Evolutionary conservation across 1,284 basidiomycete genomes (phyloP), one percentile per base, ranked within the genome.

Genomic region (Fistulina hepatica): DNA sequence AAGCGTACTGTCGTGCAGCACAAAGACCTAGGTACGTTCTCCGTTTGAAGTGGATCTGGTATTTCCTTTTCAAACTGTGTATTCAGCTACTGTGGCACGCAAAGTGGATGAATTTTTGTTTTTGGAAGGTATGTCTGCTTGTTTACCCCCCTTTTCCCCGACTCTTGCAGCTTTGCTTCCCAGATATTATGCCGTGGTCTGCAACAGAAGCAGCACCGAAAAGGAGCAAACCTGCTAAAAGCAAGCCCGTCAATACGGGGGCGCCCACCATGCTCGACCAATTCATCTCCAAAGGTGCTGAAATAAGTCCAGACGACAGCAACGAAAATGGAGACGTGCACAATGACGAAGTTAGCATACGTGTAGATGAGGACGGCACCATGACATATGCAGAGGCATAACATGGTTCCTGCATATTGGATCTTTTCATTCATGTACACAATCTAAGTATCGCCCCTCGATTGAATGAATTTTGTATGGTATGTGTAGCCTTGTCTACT

Each of bases 61-160:
- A 6, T 30, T 38, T 21, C 34, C 4, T 17, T 34, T 24, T 33
- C 24, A 37, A 5, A 22, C 19, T 25, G 30, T 37, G 12, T 20
- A 2, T 20, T 37, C 35, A 84, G 82, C 71, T 5, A 63, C 64
- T 10, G 71, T 76, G 12, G 72, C 76, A 17, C 65, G 76, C 42
- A 72, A 69, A 47, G 73, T 64, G 35, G 80, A 83, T 33, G 82
- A 85, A 44, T 82, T 80, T 47, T 52, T 78, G 34, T 86, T 86
- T 50, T 65, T 86, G 10, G 76, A 82, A 56, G 71, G 72, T 72
- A 12, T 20, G n/a, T 7, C 1, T 37, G 16, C n/a, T 22, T 5
- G 3, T 33, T 21, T 9, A 17, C 30, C 28, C 19, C 22, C 13
- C 15, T 15, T 28, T 42, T 34, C 26, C n/a, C 13, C 7, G 24